Evolutionary conservation across 208 protist genomes (phyloP).

Genomic region (Vickermania ingenoplastis): DNA sequence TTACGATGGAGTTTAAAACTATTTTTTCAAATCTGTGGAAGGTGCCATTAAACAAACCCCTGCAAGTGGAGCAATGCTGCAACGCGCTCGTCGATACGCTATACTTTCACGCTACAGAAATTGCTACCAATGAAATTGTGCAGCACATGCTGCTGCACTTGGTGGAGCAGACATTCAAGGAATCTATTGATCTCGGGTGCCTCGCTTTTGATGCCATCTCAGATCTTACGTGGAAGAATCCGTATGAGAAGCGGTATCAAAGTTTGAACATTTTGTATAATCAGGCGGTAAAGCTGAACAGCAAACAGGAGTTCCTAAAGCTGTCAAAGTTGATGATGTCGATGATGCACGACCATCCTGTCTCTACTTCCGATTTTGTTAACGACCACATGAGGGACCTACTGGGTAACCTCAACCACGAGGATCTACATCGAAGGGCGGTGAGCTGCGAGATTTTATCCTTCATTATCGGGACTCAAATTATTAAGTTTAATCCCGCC

Average conservation of each 20-base stretch:
- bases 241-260: constrained; percentile 63
- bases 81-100: constrained; percentile 66
- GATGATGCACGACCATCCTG: constrained; percentile 67
- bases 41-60: constrained; percentile 30
- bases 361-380: constrained; percentile 60
- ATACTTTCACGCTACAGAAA: constrained; percentile 50
- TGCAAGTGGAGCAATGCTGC: constrained; percentile 62
- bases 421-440: constrained; percentile 22
- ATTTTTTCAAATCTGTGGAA: constrained; percentile 71
- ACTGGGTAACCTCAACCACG: constrained; percentile 12
- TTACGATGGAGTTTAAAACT: constrained; percentile 54
- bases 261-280: constrained; percentile 49
- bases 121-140: constrained; percentile 36
- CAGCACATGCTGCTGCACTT: constrained; percentile 48
- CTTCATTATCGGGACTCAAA: constrained; percentile 39
- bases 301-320: constrained; percentile 23
- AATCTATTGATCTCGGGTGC: constrained; percentile 57
- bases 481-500: constrained; percentile 67
- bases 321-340: constrained; percentile 34
- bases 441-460: constrained; percentile 60
- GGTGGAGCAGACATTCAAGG: constrained; percentile 49
- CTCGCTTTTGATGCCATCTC: constrained; percentile 64
- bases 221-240: constrained; percentile 67
- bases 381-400: constrained; percentile 24
- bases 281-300: constrained; percentile 36